Evolutionary conservation across 2,329 filamentous ascomycete genomes (phyloP).

Genomic region (Trichophaea hybrida): DNA sequence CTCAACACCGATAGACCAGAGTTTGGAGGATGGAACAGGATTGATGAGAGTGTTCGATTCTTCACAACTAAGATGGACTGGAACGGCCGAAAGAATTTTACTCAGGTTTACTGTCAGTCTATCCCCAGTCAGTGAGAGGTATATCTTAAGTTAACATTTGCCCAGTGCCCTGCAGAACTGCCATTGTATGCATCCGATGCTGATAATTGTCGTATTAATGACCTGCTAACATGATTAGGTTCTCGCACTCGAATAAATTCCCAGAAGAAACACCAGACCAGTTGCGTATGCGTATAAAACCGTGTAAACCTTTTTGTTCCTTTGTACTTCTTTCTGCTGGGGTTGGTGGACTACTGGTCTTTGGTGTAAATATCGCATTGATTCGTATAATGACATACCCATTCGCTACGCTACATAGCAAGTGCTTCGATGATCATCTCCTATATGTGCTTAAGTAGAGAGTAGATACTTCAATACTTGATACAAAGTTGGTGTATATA

Average conservation of each 20-base stretch:
- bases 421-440: background rate
- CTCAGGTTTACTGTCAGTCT: slow-evolving; percentile 55
- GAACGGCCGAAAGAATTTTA: slow-evolving; percentile 81
- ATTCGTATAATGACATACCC: background rate
- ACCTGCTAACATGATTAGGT: too few relatives aligned
- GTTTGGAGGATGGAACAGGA: slow-evolving; percentile 65
- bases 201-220: slow-evolving; percentile 18
- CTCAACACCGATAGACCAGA: slow-evolving; percentile 64
- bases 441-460: too few relatives aligned
- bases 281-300: background rate
- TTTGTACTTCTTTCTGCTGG: background rate
- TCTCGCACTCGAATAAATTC: background rate
- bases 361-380: background rate
- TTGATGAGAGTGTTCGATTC: slow-evolving; percentile 69
- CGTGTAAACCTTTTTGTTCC: background rate
- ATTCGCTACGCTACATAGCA: background rate
- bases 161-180: slow-evolving; percentile 1
- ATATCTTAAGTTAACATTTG: background rate
- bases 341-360: background rate
- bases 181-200: background rate
- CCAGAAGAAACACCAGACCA: background rate
- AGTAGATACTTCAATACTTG: too few relatives aligned
- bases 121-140: background rate
- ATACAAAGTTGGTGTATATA: too few relatives aligned
- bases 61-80: slow-evolving; percentile 83